Conservation (phyloP, 2,329 filamentous ascomycete species). For the Xylariaceae sp. region DNA sequence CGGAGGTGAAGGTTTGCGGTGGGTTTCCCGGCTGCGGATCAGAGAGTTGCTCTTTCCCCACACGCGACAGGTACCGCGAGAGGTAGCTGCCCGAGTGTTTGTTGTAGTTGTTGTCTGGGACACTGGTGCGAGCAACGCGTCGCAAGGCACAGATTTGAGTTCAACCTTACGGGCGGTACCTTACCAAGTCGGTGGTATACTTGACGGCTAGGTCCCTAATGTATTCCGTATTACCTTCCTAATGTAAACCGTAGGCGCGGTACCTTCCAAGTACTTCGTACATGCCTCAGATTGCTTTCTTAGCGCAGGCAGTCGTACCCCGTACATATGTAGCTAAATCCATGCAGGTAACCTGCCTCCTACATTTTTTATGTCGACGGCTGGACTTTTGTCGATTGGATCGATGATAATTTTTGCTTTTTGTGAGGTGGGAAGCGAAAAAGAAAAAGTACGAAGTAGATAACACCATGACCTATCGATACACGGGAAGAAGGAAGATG, state of each 20-base stretch:
- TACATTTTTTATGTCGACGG: neutral
- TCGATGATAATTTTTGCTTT: neutral
- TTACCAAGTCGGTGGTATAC: neutral
- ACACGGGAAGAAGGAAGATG: neutral
- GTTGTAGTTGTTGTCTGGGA: neutral
- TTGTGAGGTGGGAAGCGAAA: neutral
- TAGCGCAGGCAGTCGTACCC: neutral
- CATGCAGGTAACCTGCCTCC: neutral
- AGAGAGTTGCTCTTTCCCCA: neutral
- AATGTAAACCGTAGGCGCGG: no score
- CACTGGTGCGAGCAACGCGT: neutral
- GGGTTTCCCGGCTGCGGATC: neutral
- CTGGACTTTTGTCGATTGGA: neutral
- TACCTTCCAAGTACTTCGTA: no score
- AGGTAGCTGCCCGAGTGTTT: neutral
- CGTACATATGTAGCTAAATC: neutral
- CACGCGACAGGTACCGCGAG: neutral
- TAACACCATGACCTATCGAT: neutral
- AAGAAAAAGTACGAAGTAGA: neutral
- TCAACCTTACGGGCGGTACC: neutral
- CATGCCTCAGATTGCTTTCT: no score
- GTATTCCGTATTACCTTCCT: no score
- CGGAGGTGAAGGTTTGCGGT: neutral
- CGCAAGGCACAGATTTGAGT: neutral
- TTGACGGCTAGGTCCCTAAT: no score